Evolutionary conservation across 176 grass and related monocot genomes (phyloP), one percentile per base, ranked within the genome.

Genomic region (Carex scoparia): DNA sequence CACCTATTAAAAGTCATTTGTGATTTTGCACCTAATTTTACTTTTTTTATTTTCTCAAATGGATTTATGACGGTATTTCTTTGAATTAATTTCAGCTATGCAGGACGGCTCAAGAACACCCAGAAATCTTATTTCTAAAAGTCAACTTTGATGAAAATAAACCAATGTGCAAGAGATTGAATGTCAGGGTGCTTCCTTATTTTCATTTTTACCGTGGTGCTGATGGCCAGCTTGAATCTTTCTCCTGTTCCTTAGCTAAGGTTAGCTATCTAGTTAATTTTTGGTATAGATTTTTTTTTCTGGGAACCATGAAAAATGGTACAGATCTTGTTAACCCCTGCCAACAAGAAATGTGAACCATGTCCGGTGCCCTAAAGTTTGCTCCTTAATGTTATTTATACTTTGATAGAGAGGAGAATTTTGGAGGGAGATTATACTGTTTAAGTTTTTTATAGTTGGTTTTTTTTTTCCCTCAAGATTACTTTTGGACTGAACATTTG

Each of bases 71-170:
- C 12, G 27, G 73, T 78, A 32, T 31, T 77, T 13, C 49, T 77
- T 73, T 55, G 53, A 77, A 78, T 78, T 78, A 57, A 78, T 57
- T 72, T 88, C 90, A 99, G 96, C 87, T 99, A 16, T 99, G 96
- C 84, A 90, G 84, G 79, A 88, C 88, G 81, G 90, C 91, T 68
- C 46, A 86, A 85, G 96, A 95, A 53, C 85, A 95, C 69, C 89
- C 91, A 65, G 87, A 94, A 64, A 87, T 94, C 13, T 85, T 94
- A 88, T 86, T 99, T 77, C 19, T 99, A 37, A 99, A 99, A 84
- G 90, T 99, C 62, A 99, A 99, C 80, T 99, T 99, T 79, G 96
- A 99, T 65, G 93, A 99, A 94, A 99, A 99, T 84, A 99, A 99
- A 87, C 96, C 93, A 32, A 99, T 99, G 96, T 99, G 96, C 79